Evolutionary conservation across 2,329 filamentous ascomycete genomes (phyloP), one percentile per base, ranked within the genome.

Genomic region (Paecilomyces formosus): DNA sequence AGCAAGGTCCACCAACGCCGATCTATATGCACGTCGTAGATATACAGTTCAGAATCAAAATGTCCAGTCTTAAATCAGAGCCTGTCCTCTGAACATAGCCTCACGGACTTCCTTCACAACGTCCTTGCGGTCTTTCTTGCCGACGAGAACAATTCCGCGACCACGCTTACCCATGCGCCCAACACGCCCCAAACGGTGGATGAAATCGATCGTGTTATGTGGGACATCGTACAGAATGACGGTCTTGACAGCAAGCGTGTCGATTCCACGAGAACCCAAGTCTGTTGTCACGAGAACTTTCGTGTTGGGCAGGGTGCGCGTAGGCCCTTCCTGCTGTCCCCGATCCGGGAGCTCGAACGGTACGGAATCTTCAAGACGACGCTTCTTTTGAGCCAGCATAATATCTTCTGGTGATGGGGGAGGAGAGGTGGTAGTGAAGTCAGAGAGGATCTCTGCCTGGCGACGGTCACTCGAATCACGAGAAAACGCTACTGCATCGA

Each of bases 221-320:
- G 94, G 94, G n/a, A 99, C 93, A 71, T 99, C 92, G 73, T 96
- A 97, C 26, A 99, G 78, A 57, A 99, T 88, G 56, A 99, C 94
- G 65, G 96, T 90, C 58, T 90, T 84, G 18, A 97, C 93, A 18
- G 90, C 88, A 30, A 97, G 77, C 0, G 94, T 99, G 73, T 99
- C 94, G 66, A 99, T 96, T 62, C 94, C 94, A 65, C 94, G 81
- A 5, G 92, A 96, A 3, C 90, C 91, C 59, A 99, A 78, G 73
- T 99, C 94, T 0, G 94, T 99, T 12, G 92, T 94, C 2, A 99
- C 93, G 45, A 99, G 84, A 11, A 96, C 93, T 73, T 92, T 95
- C 52, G 89, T 92, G 69, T 93, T 92, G 31, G 83, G 78, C 33
- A 96, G 78, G 12, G 78, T 78, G 58, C 86, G 80, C 39, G 72